phyloP scores from a whole-genome alignment of 1,284 basidiomycete genomes.

The Pascua guehoae region DNA sequence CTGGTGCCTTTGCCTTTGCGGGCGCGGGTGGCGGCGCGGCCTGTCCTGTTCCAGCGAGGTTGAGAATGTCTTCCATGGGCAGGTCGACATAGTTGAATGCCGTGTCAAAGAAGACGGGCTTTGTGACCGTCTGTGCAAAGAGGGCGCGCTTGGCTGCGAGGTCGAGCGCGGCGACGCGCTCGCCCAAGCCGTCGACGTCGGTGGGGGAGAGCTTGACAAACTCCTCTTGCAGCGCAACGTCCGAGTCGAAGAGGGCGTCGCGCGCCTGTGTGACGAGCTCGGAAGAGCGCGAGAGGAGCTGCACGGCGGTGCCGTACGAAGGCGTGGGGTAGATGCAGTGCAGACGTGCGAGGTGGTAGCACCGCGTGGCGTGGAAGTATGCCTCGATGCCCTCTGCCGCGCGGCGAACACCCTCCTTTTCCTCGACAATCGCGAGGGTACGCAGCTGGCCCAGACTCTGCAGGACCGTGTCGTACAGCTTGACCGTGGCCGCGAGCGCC shows the following conservation, averaged over 20 bases:
- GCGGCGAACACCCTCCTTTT: constrained; percentile 72
- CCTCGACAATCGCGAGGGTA: constrained; percentile 76
- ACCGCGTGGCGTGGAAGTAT: constrained; percentile 64
- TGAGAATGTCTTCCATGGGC: constrained; percentile 71
- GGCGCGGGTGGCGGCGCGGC: constrained; percentile 7
- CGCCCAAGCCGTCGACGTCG: constrained; percentile 57
- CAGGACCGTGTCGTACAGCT: constrained; percentile 76
- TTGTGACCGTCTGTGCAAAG: constrained; percentile 75
- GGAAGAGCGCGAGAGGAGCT: constrained; percentile 33
- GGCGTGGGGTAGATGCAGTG: constrained; percentile 47
- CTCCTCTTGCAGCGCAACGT: constrained; percentile 32
- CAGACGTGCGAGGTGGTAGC: constrained; percentile 43
- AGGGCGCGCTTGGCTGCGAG: constrained; percentile 68
- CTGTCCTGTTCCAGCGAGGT: constrained; percentile 61
- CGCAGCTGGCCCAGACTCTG: constrained; percentile 80
- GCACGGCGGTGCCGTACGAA: constrained; percentile 39
- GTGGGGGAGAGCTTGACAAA: constrained; percentile 26
- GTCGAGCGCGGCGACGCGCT: constrained; percentile 55
- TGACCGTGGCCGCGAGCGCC: constrained; percentile 75
- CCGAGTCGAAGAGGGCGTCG: constrained; percentile 22
- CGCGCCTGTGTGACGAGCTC: constrained; percentile 27
- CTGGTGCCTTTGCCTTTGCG: constrained; percentile 15
- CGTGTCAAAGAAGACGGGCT: constrained; percentile 86
- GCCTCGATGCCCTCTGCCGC: constrained; percentile 71
- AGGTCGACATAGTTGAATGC: constrained; percentile 87